phyloP scores from a whole-genome alignment of 2,329 filamentous ascomycete species.

The Fusarium nygamai region DNA sequence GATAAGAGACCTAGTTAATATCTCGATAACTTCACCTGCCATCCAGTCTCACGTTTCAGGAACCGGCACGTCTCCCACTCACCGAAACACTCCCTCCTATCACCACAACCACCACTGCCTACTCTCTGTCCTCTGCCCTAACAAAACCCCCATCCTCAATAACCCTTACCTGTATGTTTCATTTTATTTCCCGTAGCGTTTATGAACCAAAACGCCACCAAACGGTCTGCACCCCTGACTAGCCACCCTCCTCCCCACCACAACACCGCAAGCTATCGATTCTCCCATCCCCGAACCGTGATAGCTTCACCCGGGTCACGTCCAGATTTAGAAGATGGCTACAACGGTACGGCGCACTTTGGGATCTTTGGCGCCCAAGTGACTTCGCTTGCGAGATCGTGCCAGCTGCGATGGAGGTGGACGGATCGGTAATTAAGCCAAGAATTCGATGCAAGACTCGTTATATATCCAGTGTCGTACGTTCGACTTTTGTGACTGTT shows the following conservation, averaged over 20 bases:
- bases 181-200: constrained; percentile 19
- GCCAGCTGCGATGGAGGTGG: constrained; percentile 1
- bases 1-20: not conserved
- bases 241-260: not conserved
- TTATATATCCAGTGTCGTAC: constrained; percentile 18
- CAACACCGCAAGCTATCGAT: constrained; percentile 31
- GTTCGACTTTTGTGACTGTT: not conserved
- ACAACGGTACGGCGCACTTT: not conserved
- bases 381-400: not conserved
- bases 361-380: not conserved
- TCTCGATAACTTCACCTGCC: not conserved
- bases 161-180: not conserved
- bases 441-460: not conserved
- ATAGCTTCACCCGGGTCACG: constrained; percentile 19
- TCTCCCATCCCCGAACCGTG: constrained; percentile 16
- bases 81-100: not conserved
- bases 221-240: not conserved
- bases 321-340: constrained; percentile 13
- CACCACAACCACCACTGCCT: not conserved
- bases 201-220: not conserved
- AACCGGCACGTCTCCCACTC: not conserved
- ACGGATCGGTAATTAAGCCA: constrained; percentile 10
- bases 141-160: not conserved
- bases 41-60: not conserved
- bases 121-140: not conserved